Base-by-base conservation (phyloP, 2,329 filamentous ascomycete species). In the Talaromyces amestolkiae region DNA sequence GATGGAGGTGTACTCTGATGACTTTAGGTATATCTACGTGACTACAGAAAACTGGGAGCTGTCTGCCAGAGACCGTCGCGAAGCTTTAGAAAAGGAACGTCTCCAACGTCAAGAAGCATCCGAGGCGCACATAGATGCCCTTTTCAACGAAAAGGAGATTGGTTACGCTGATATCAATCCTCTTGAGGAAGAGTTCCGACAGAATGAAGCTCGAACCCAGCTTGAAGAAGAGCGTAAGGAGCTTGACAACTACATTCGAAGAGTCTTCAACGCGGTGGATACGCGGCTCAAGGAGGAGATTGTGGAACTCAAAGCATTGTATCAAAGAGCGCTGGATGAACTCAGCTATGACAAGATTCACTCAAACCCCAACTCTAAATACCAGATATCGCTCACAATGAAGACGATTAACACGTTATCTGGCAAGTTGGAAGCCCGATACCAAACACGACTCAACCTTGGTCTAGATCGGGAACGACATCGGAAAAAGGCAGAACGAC, bases 111-210 rank as follows among this genome's bases (percentile, higher is more conserved):
- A 84, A 70, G 80, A 83, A 63, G 80, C 84, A 67, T 83, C 80
- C 2, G 83, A 86, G 69, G 75, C 74, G n/a, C 78, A 80, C 58
- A 84, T 84, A 37, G 83, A 86, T 68, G 77, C 79, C 0, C 76
- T 86, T 1, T 87, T 86, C 74, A 82, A 86, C 68, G 80, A 80
- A 58, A 81, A 86, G 63, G 81, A 85, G 68, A 86, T 87, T 53
- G 84, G 83, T 0, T 86, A 87, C 71, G 83, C 83, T 13, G 84
- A 86, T 58, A 84, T 87, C 69, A 82, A 81, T 43, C 78, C 78
- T 17, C 75, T 86, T 10, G 85, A 87, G 70, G 80, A 83, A 58
- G 83, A 85, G 35, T 85, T 85, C 69, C 84, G 84, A 65, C 79
- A 82, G 63, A 78, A 78, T 10, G 85, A 87, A 71, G 80, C 79